A percentile compares a stretch with the other conserved stretches of the same genome.
phyloP scores from a whole-genome alignment of 371 early-diverging fungal genomes.

The Umbelopsis sp. region DNA sequence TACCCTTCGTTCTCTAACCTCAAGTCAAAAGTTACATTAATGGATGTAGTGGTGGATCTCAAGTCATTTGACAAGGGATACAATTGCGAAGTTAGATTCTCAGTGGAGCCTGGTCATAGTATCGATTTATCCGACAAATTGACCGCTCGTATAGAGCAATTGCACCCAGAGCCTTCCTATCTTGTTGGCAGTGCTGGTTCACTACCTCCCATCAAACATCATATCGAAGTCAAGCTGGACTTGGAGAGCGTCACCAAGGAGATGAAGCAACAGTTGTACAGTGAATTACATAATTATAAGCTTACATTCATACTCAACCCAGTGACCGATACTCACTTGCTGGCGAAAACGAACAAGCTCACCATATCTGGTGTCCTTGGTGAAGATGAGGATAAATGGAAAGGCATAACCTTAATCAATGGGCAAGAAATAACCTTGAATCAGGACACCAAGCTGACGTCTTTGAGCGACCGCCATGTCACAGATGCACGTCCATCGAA shows the following conservation, averaged over 20 bases:
- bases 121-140: slow-evolving; percentile 26
- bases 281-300: slow-evolving; percentile 24
- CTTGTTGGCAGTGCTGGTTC: slow-evolving; percentile 22
- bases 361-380: slow-evolving; percentile 40
- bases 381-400: slow-evolving; percentile 35
- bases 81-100: slow-evolving; percentile 26
- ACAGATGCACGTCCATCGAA: not conserved
- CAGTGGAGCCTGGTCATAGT: slow-evolving; percentile 18
- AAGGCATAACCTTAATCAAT: slow-evolving; percentile 22
- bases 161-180: slow-evolving; percentile 32
- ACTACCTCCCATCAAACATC: slow-evolving; percentile 13
- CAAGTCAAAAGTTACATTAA: slow-evolving; percentile 28
- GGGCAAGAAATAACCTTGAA: slow-evolving; percentile 9
- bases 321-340: slow-evolving; percentile 23
- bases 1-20: not conserved
- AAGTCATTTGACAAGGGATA: slow-evolving; percentile 49
- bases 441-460: not conserved
- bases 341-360: slow-evolving; percentile 24
- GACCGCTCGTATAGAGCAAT: slow-evolving; percentile 25
- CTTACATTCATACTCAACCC: slow-evolving; percentile 28
- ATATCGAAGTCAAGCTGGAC: slow-evolving; percentile 6
- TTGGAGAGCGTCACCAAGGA: slow-evolving; percentile 8
- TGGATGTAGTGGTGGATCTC: slow-evolving; percentile 43
- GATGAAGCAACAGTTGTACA: not conserved
- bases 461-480: not conserved